phyloP scores from a whole-genome alignment of 805 yeast species.

The Candida sonorensis region DNA sequence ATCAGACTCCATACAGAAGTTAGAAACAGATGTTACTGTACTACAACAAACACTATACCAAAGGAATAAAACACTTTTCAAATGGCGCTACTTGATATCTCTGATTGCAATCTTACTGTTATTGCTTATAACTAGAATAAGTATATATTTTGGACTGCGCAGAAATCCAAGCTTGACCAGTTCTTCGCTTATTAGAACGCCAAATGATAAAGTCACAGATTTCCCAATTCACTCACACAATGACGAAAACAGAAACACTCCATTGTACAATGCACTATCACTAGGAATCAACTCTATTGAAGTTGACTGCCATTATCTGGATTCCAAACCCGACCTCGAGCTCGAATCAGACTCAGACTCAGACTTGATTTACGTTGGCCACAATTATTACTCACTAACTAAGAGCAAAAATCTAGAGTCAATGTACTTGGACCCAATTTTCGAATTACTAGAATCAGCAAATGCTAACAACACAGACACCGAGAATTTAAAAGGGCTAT shows the following conservation, averaged over 20 bases:
- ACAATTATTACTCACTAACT: conserved; percentile 40
- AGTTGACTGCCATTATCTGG: conserved; percentile 56
- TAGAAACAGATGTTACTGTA: no score
- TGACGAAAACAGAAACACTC: conserved; percentile 57
- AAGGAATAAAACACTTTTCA: no score
- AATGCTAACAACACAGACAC: no score
- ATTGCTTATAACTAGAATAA: no score
- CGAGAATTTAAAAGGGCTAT: no score
- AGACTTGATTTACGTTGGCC: conserved; percentile 56
- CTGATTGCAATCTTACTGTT: no score
- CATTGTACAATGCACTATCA: conserved; percentile 49
- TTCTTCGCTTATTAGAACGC: conserved; percentile 6
- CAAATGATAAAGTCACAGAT: conserved; percentile 21
- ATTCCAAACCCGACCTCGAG: conserved; percentile 18
- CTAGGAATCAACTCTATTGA: conserved; percentile 53
- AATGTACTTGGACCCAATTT: conserved; percentile 50
- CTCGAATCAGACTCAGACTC: no score
- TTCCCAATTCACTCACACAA: conserved; percentile 57
- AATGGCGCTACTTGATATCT: no score
- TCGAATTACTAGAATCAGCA: conserved; percentile 37
- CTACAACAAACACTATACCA: no score
- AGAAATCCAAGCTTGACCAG: no score
- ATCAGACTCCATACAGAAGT: no score
- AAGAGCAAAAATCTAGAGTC: conserved; percentile 36
- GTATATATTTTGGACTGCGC: no score